These are phyloP conservation scores for Aquilaria malaccensis DNA, from an alignment of 345 rosid species.

Conservation along the genomic window DNA sequence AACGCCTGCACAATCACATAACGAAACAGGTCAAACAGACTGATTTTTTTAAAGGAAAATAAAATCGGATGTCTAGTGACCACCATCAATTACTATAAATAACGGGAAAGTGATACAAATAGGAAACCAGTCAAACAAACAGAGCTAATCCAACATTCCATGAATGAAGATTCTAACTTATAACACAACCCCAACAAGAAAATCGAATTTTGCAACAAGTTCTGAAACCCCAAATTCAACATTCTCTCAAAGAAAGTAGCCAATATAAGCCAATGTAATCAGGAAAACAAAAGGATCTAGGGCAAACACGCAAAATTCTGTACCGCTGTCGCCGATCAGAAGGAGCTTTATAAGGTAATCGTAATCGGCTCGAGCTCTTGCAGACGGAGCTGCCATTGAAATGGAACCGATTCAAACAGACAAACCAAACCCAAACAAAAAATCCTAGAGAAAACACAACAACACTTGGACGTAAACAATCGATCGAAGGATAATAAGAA, in stretches of 20 bases:
- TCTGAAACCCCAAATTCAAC: background rate
- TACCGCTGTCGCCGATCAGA: constrained; percentile 44
- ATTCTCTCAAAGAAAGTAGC: background rate
- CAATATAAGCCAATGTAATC: no score
- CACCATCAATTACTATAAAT: no score
- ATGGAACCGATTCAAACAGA: background rate
- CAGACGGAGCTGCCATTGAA: constrained; percentile 66
- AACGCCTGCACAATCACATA: constrained; percentile 26
- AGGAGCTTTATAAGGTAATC: constrained; percentile 69
- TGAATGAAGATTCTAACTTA: no score
- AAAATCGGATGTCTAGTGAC: no score
- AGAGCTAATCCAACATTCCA: background rate
- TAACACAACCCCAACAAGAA: background rate
- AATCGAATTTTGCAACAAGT: background rate
- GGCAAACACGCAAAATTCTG: background rate
- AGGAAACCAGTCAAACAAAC: background rate
- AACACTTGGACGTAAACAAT: no score
- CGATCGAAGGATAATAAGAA: no score
- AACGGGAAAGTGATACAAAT: no score
- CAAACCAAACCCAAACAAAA: no score
- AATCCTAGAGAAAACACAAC: no score
- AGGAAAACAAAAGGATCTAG: background rate
- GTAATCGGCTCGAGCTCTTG: constrained; percentile 77
- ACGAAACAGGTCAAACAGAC: background rate
- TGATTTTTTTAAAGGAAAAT: no score